These are phyloP conservation scores for Globisporangium uncinulatum DNA, from an alignment of 352 stramenopile genomes.

Conservation along the genomic window DNA sequence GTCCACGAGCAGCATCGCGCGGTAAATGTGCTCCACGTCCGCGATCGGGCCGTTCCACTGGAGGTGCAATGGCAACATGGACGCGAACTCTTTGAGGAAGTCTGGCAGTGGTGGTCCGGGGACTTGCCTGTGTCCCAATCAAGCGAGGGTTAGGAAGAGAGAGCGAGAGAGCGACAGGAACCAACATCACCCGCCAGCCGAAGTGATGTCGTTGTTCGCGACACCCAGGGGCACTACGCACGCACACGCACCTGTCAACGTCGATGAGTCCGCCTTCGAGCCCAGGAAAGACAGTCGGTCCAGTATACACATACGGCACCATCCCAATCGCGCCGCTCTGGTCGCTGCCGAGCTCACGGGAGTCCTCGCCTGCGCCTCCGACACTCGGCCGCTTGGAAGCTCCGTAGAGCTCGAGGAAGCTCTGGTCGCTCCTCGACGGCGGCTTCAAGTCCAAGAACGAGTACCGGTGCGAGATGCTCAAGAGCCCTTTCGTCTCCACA, in stretches of 20 bases:
- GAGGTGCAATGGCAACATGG: constrained; percentile 70
- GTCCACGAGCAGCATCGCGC: constrained; percentile 76
- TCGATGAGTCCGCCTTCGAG: constrained; percentile 29
- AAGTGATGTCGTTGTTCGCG: neutral
- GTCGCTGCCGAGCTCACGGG: constrained; percentile 16
- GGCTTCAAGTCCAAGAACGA: constrained; percentile 72
- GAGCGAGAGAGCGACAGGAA: neutral
- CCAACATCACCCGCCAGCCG: neutral
- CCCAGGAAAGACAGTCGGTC: constrained; percentile 15
- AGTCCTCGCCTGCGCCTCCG: constrained; percentile 17
- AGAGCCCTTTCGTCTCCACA: constrained; percentile 74
- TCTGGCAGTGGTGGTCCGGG: constrained; percentile 74
- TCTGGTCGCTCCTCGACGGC: constrained; percentile 50
- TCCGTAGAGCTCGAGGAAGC: constrained; percentile 80
- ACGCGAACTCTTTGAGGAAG: constrained; percentile 81
- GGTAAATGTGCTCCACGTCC: constrained; percentile 83
- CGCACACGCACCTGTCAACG: constrained; percentile 33
- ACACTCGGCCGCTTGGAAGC: constrained; percentile 22
- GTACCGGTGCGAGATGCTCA: constrained; percentile 78
- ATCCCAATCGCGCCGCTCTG: constrained; percentile 3
- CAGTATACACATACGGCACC: constrained; percentile 6
- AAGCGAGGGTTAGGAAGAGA: neutral
- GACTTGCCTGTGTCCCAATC: constrained; percentile 35
- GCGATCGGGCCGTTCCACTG: constrained; percentile 86
- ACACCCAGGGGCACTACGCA: neutral